A percentile compares a stretch with the other conserved stretches of the same genome.
Conservation (phyloP, 768 basidiomycete genomes). For the Boletus reticuloceps region DNA sequence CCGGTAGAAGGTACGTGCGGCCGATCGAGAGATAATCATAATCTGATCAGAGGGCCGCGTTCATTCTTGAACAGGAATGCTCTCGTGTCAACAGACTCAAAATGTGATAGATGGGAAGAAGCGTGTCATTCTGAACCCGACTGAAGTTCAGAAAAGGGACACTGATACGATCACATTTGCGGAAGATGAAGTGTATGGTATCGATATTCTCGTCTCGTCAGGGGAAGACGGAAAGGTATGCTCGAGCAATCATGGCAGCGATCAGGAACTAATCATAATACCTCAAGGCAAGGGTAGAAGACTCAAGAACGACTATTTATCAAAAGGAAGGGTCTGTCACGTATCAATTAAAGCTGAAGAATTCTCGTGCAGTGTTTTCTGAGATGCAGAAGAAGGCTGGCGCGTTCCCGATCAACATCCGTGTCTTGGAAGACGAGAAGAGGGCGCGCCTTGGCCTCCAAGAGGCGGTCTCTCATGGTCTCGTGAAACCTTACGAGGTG, state of each 20-base stretch:
- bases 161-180: slow-evolving; percentile 84
- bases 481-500: slow-evolving; percentile 95
- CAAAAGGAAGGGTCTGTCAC: slow-evolving; percentile 83
- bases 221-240: slow-evolving; percentile 87
- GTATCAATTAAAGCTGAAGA: slow-evolving; percentile 98
- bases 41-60: neutral
- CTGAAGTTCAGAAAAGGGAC: slow-evolving; percentile 78
- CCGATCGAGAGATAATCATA: neutral
- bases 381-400: slow-evolving; percentile 99
- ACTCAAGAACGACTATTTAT: slow-evolving; percentile 90
- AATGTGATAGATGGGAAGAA: slow-evolving; percentile 97
- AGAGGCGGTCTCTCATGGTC: slow-evolving; percentile 92
- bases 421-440: slow-evolving; percentile 93
- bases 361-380: slow-evolving; percentile 92
- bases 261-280: neutral
- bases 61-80: slow-evolving; percentile 61
- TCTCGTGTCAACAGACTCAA: slow-evolving; percentile 92
- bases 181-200: slow-evolving; percentile 93
- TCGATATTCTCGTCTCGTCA: slow-evolving; percentile 87
- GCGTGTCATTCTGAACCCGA: slow-evolving; percentile 88
- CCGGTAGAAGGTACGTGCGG: slow-evolving; percentile 83
- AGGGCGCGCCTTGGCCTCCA: slow-evolving; percentile 91
- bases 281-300: slow-evolving; percentile 79
- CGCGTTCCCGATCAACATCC: slow-evolving; percentile 96
- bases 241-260: neutral